Conservation (phyloP, 257 asterid species). For the Dorcoceras hygrometricum region DNA sequence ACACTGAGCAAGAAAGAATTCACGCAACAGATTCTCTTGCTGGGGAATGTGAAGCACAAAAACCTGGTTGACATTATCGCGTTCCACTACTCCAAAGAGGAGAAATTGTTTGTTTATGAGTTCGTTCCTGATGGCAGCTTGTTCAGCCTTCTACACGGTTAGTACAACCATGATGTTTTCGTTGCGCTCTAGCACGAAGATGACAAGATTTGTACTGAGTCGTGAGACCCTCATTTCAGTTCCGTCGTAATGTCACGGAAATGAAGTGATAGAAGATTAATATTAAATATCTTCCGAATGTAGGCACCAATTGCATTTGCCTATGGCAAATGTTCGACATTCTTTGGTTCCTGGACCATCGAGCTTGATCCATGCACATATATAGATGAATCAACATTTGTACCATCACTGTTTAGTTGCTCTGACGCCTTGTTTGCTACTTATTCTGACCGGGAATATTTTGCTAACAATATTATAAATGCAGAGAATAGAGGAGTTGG, state of each 20-base stretch:
- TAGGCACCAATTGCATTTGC: too few species aligned
- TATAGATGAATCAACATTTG: not conserved
- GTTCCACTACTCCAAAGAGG: constrained; percentile 57
- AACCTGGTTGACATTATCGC: constrained; percentile 55
- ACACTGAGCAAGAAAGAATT: constrained; percentile 51
- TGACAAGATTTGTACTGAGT: not conserved
- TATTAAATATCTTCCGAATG: not conserved
- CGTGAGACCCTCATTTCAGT: not conserved
- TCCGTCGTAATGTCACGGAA: not conserved
- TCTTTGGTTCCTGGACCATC: not conserved
- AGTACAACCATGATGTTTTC: constrained; percentile 15
- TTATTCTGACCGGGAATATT: not conserved
- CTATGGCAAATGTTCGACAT: not conserved
- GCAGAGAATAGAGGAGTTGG: constrained; percentile 53
- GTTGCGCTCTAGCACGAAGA: not conserved
- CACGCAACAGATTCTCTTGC: constrained; percentile 48
- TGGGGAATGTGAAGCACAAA: constrained; percentile 50
- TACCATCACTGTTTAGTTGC: not conserved
- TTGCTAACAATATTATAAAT: not conserved
- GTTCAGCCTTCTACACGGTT: constrained; percentile 60
- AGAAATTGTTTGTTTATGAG: constrained; percentile 58
- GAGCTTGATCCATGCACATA: not conserved
- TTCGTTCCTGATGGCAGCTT: constrained; percentile 45
- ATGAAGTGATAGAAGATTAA: not conserved
- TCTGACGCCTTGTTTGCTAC: not conserved